Evolutionary conservation across 352 stramenopile species (phyloP).

Genomic region (Phytopythium aichiense): DNA sequence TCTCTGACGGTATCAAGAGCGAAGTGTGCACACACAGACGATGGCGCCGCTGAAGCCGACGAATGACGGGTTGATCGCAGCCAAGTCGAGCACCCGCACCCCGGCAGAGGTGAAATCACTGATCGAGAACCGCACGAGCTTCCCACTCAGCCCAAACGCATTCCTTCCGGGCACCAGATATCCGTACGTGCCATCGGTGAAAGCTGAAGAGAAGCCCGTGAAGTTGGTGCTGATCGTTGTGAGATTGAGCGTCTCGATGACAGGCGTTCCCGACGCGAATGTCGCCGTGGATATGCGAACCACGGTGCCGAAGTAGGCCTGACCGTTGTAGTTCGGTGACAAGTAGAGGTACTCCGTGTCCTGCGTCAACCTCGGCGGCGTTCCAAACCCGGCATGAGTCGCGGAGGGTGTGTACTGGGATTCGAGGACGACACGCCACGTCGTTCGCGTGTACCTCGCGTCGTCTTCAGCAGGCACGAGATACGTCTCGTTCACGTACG

Average conservation of each 20-base stretch:
- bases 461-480: slow-evolving; percentile 39
- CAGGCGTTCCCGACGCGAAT: slow-evolving; percentile 36
- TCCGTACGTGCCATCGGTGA: slow-evolving; percentile 48
- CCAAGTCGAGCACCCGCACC: slow-evolving; percentile 47
- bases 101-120: slow-evolving; percentile 35
- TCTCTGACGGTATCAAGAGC: background rate
- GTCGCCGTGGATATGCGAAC: slow-evolving; percentile 50
- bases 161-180: slow-evolving; percentile 71
- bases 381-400: slow-evolving; percentile 32
- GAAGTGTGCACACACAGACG: slow-evolving; percentile 34
- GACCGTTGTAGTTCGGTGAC: slow-evolving; percentile 60
- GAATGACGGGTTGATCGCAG: slow-evolving; percentile 39
- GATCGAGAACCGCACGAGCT: slow-evolving; percentile 54
- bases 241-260: slow-evolving; percentile 58
- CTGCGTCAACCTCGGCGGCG: slow-evolving; percentile 24
- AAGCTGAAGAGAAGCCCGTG: slow-evolving; percentile 51
- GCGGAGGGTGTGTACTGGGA: slow-evolving; percentile 37
- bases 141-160: slow-evolving; percentile 49
- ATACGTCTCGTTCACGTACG: slow-evolving; percentile 69
- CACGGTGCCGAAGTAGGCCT: slow-evolving; percentile 40
- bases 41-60: slow-evolving; percentile 65
- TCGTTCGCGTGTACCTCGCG: slow-evolving; percentile 33
- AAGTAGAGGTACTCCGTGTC: slow-evolving; percentile 71
- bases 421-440: slow-evolving; percentile 51
- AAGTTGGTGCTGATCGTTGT: slow-evolving; percentile 33